These are phyloP conservation scores for Penicillium oxalicum DNA, from an alignment of 2,329 filamentous ascomycete genomes.

Conservation along the genomic window DNA sequence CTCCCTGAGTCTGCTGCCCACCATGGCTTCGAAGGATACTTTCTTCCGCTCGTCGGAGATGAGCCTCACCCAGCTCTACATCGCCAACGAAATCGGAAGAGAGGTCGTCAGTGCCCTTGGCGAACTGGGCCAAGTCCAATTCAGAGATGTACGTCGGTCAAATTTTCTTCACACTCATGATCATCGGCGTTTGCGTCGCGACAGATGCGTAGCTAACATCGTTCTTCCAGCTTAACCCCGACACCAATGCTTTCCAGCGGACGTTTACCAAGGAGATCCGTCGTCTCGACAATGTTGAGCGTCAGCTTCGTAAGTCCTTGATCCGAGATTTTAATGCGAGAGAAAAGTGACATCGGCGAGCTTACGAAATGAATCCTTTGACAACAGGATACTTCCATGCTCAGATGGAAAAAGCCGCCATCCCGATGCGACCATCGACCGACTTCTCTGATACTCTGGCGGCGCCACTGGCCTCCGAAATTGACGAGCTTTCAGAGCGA, in stretches of 20 bases:
- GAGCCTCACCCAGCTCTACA: conserved; percentile 99
- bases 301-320: conserved; percentile 76
- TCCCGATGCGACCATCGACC: conserved; percentile 81
- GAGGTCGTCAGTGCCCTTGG: conserved; percentile 95
- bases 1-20: conserved; percentile 22
- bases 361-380: not conserved
- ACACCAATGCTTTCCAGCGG: conserved; percentile 89
- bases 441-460: conserved; percentile 83
- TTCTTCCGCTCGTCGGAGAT: conserved; percentile 99
- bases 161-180: conserved; percentile 4
- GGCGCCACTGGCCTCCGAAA: conserved; percentile 85
- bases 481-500: conserved; percentile 89
- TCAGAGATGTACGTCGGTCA: conserved; percentile 88
- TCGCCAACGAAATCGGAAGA: conserved; percentile 96
- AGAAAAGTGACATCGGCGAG: conserved; percentile 3
- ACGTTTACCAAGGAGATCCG: conserved; percentile 98
- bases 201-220: conserved; percentile 13
- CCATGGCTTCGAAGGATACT: conserved; percentile 71
- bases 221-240: conserved; percentile 69
- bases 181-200: conserved; percentile 1
- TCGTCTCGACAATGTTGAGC: conserved; percentile 93
- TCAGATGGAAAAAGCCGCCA: conserved; percentile 90
- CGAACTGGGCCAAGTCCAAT: conserved; percentile 93
- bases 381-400: conserved; percentile 76
- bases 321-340: not conserved